A percentile compares a stretch with the other conserved stretches of the same genome.
Evolutionary conservation across 306 rosid genomes (phyloP).

Genomic region (Quercus agrifolia): DNA sequence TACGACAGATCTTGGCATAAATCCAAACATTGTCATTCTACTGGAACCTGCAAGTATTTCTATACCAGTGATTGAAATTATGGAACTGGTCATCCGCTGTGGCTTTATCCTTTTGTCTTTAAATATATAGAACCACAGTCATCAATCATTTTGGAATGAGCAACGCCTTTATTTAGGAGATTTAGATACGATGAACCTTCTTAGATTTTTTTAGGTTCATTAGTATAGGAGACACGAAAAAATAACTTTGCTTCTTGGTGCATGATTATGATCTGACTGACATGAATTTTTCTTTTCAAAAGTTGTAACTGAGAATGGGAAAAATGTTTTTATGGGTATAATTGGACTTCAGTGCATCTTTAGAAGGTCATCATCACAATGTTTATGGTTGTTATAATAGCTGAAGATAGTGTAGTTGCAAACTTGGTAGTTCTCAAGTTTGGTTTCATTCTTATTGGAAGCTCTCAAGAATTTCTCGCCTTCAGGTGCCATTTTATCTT

Average conservation of each 20-base stretch:
- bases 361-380: no score
- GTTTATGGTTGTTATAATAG: no score
- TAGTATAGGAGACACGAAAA: no score
- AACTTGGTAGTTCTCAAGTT: neutral
- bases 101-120: neutral
- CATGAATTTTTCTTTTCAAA: neutral
- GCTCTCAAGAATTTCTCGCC: conserved; percentile 6
- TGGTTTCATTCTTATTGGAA: neutral
- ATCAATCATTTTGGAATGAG: no score
- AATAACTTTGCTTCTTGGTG: no score
- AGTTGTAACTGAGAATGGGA: neutral
- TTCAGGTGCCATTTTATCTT: conserved; percentile 85
- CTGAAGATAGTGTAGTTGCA: conserved; percentile 7
- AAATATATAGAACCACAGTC: neutral
- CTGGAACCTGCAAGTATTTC: neutral
- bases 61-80: neutral
- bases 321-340: neutral
- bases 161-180: no score
- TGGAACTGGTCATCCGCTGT: neutral
- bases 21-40: neutral
- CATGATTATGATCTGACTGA: neutral
- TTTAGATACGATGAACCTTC: no score
- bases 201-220: no score
- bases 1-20: neutral
- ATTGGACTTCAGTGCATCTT: neutral